These are phyloP conservation scores for Ceratobasidium theobromae DNA, from an alignment of 1,284 basidiomycete genomes.

Conservation along the genomic window DNA sequence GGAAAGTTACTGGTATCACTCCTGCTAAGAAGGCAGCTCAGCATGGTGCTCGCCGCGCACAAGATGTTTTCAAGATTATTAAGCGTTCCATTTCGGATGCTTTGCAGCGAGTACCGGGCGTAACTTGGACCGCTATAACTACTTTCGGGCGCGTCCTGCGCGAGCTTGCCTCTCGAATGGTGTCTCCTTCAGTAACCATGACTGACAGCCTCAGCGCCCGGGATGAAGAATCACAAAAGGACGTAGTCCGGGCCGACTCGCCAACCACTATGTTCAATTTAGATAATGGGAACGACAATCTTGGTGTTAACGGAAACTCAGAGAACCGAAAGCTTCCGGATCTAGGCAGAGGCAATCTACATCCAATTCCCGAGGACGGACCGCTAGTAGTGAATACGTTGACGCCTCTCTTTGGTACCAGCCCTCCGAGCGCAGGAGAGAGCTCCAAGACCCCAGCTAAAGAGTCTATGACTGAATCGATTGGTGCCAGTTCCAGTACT, in stretches of 20 bases:
- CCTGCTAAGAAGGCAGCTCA: neutral
- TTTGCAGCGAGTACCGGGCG: neutral
- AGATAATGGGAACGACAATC: constrained; percentile 3
- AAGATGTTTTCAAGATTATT: neutral
- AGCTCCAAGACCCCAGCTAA: constrained; percentile 3
- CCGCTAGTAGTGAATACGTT: constrained; percentile 2
- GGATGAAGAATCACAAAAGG: constrained; percentile 8
- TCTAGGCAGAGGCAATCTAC: neutral
- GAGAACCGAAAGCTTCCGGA: constrained; percentile 23
- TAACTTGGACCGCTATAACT: neutral
- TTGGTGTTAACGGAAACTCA: neutral
- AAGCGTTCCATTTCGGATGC: constrained; percentile 16
- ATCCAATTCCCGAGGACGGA: constrained; percentile 4
- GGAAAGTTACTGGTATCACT: neutral
- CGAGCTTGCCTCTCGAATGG: neutral
- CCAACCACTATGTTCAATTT: constrained; percentile 4
- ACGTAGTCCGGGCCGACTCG: constrained; percentile 3
- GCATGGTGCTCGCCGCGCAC: neutral
- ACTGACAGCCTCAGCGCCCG: neutral
- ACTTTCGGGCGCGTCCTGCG: neutral
- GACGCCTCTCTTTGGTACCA: neutral
- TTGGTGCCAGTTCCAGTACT: neutral
- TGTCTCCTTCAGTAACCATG: neutral
- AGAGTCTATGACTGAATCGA: neutral
- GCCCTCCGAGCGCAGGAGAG: neutral